Evolutionary conservation across 2,329 filamentous ascomycete genomes (phyloP).

Genomic region (Exophiala aquamarina): DNA sequence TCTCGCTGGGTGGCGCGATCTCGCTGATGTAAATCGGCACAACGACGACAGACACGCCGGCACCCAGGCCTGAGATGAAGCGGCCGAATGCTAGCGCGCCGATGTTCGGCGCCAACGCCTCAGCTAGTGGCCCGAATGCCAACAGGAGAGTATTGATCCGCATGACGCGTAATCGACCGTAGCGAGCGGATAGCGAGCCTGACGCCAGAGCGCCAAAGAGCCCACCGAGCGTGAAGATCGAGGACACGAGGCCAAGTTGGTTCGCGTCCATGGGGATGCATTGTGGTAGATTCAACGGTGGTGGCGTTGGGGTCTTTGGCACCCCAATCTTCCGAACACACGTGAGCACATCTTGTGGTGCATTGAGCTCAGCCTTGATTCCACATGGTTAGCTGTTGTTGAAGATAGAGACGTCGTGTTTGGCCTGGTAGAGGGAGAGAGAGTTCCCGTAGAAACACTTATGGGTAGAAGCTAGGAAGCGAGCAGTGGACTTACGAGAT

Average conservation of each 20-base stretch:
- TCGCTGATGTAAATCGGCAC: slow-evolving; percentile 95
- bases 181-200: slow-evolving; percentile 72
- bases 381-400: not conserved
- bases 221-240: slow-evolving; percentile 88
- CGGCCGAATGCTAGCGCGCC: slow-evolving; percentile 70
- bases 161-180: slow-evolving; percentile 76
- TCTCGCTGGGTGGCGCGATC: slow-evolving; percentile 71
- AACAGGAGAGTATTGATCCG: slow-evolving; percentile 76
- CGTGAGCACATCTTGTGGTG: slow-evolving; percentile 88
- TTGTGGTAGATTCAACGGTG: slow-evolving; percentile 63
- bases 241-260: slow-evolving; percentile 85
- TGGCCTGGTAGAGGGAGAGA: too few species aligned
- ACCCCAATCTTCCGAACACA: slow-evolving; percentile 66
- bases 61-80: slow-evolving; percentile 77
- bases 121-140: slow-evolving; percentile 70
- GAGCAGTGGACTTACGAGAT: slow-evolving; percentile 63
- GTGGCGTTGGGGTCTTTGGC: slow-evolving; percentile 59
- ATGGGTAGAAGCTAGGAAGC: too few species aligned
- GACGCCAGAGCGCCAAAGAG: slow-evolving; percentile 77
- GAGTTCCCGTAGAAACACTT: too few species aligned
- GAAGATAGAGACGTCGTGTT: too few species aligned
- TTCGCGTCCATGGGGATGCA: slow-evolving; percentile 87
- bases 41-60: slow-evolving; percentile 86
- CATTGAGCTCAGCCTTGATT: slow-evolving; percentile 82
- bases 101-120: slow-evolving; percentile 70